These are phyloP conservation scores for Rhizophlyctis rosea DNA, from an alignment of 192 early-diverging fungal species.

Conservation along the genomic window DNA sequence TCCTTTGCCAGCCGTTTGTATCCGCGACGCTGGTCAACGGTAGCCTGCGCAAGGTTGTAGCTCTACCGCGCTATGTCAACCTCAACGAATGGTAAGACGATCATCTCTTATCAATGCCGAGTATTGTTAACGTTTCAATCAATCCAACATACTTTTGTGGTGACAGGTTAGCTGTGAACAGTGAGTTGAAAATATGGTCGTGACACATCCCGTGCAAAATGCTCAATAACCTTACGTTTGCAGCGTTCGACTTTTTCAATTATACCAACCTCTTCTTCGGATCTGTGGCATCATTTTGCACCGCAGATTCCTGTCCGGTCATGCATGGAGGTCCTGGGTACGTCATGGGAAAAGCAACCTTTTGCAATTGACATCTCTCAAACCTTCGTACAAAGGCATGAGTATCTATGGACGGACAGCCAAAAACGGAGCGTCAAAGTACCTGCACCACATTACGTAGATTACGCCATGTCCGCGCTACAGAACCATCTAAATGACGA, in stretches of 20 bases:
- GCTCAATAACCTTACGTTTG: not conserved
- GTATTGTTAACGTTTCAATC: too few relatives aligned
- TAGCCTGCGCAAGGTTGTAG: conserved; percentile 84
- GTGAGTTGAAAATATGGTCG: conserved; percentile 4
- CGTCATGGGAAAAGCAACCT: not conserved
- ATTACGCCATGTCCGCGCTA: conserved; percentile 86
- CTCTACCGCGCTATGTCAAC: conserved; percentile 88
- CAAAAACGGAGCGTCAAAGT: conserved; percentile 72
- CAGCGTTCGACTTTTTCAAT: conserved; percentile 88
- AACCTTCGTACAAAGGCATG: conserved; percentile 37
- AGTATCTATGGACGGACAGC: conserved; percentile 92
- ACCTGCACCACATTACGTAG: conserved; percentile 92
- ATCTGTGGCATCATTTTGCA: conserved; percentile 85
- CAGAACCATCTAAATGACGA: conserved; percentile 87
- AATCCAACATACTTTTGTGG: not conserved
- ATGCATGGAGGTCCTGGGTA: conserved; percentile 83
- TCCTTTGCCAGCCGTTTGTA: conserved; percentile 49
- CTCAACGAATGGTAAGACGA: conserved; percentile 88
- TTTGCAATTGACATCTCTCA: not conserved
- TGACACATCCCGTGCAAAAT: conserved; percentile 5
- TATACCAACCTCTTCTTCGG: conserved; percentile 89
- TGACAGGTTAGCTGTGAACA: conserved; percentile 37
- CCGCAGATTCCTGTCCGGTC: conserved; percentile 69
- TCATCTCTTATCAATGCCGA: too few relatives aligned
- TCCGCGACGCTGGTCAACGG: conserved; percentile 85